Percentiles rank a stretch among this genome's conserved stretches.
These are phyloP conservation scores for Suhomyces maxii DNA, from an alignment of 1,139 yeast genomes.

Conservation along the genomic window DNA sequence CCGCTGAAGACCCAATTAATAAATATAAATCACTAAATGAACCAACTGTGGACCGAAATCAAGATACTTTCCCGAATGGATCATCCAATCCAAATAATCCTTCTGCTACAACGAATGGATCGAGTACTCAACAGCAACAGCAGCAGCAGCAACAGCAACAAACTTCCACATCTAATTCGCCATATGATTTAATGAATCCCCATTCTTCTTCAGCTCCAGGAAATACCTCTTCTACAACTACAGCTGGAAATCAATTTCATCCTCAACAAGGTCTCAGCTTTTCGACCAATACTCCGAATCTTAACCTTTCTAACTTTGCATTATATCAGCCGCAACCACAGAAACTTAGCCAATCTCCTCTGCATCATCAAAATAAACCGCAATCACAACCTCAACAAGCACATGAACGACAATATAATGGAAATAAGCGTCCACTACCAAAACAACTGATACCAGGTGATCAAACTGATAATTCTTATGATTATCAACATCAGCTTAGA, in stretches of 20 bases:
- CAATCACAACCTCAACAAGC: constrained; percentile 14
- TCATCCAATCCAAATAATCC: constrained; percentile 10
- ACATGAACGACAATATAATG: constrained; percentile 7
- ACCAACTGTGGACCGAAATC: constrained; percentile 2
- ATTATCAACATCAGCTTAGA: constrained; percentile 29
- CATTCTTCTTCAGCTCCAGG: constrained; percentile 12
- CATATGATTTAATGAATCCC: constrained; percentile 28
- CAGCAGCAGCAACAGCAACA: too few species aligned
- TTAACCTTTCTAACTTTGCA: constrained; percentile 14
- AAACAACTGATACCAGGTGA: constrained; percentile 3
- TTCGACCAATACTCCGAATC: constrained; percentile 18
- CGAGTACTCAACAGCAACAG: too few species aligned
- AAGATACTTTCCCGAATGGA: constrained; percentile 2
- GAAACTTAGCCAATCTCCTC: constrained; percentile 11
- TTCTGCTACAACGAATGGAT: not conserved
- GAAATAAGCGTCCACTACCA: constrained; percentile 11
- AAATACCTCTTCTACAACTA: constrained; percentile 11
- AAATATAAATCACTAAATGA: constrained; percentile 1
- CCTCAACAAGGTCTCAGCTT: constrained; percentile 34
- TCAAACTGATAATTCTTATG: constrained; percentile 16
- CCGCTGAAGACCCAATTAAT: not conserved
- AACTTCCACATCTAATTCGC: constrained; percentile 3
- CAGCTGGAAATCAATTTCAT: constrained; percentile 28
- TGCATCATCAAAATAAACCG: constrained; percentile 4
- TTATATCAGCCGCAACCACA: constrained; percentile 13